Base-by-base conservation (phyloP, 2,329 filamentous ascomycete genomes). In the Trichoderma sp. region DNA sequence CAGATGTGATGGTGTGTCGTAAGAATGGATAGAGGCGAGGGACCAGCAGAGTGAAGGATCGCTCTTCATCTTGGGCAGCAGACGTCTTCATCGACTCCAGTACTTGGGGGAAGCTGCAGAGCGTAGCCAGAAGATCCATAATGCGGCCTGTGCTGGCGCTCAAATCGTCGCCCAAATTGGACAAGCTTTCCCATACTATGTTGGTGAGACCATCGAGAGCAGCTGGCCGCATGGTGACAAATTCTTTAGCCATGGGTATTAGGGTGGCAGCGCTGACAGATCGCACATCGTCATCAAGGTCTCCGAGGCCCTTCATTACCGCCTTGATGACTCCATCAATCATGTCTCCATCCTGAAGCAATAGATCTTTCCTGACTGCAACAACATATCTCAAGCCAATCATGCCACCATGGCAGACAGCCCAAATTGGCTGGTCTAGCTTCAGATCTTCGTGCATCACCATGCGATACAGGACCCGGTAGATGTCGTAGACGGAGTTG, bases 61-160 rank as follows among this genome's bases (percentile, higher is more conserved):
- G 92, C 76, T 95, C 92, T 14, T 93, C 88, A 77, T 98, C 93
- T 77, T 92, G 87, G 8, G 90, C 89, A 8, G 95, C 95, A 71
- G 97, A 97, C 34, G 86, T 84, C 82, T 97, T 97, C 96, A 99
- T 99, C 15, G 95, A 93, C 73, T 95, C 90, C 36, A 99, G 84
- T 8, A 98, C 95, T 82, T 97, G 90, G 0, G 93, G 93, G 84
- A 98, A 99, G 74, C 94, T 92, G 83, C 96, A 99, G 2, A 99
- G 89, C 73, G 96, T 98, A 15, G 97, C 96, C 21, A 99, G 87
- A 53, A 99, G 88, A 80, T 99, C 97, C 97, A 99, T 99, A 70
- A 99, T 97, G 71, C 94, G 97, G 62, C 96, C 96, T 11, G 97
- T 99, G 80, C 96, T 98, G 4, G 96, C 96, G 80, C 95, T 98